Evolutionary conservation across 306 rosid genomes (phyloP).

Genomic region (Quercus glauca): DNA sequence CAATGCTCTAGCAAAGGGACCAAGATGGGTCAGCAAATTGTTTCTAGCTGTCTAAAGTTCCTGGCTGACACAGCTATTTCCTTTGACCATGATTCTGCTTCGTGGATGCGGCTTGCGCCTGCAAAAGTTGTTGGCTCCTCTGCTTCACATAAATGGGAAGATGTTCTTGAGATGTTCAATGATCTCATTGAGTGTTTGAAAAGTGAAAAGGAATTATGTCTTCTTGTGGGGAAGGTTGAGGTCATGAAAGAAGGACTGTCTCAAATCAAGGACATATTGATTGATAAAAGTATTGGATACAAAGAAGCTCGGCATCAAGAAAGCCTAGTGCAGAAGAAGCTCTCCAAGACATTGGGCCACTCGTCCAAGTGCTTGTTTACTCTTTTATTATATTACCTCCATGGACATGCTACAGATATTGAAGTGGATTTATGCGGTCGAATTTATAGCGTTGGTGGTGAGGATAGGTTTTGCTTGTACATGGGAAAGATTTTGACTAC

Average conservation of each 20-base stretch:
- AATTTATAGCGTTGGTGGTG: conserved; percentile 33
- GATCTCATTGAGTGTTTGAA: conserved; percentile 59
- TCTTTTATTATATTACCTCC: conserved; percentile 61
- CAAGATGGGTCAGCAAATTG: conserved; percentile 63
- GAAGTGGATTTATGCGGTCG: conserved; percentile 84
- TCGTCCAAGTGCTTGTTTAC: conserved; percentile 86
- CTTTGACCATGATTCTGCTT: conserved; percentile 46
- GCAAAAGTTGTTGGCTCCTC: conserved; percentile 32
- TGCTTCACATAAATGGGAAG: conserved; percentile 70
- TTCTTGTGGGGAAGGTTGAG: conserved; percentile 56
- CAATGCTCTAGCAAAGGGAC: conserved; percentile 37
- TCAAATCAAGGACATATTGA: conserved; percentile 68
- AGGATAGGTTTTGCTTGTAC: conserved; percentile 44
- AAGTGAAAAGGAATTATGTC: conserved; percentile 41
- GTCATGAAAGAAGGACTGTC: conserved; percentile 80
- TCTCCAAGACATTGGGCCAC: conserved; percentile 73
- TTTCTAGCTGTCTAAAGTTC: conserved; percentile 60
- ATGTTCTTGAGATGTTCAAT: conserved; percentile 72
- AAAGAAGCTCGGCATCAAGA: conserved; percentile 72
- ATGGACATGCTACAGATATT: conserved; percentile 58
- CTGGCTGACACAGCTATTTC: conserved; percentile 37
- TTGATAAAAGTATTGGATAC: conserved; percentile 62
- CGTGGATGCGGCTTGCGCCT: conserved; percentile 80
- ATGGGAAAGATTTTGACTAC: conserved; percentile 84
- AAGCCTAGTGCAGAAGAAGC: conserved; percentile 67